Evolutionary conservation across 148 eudicot species (phyloP), one percentile per base, ranked within the genome.

Genomic region (Camellia japonica): DNA sequence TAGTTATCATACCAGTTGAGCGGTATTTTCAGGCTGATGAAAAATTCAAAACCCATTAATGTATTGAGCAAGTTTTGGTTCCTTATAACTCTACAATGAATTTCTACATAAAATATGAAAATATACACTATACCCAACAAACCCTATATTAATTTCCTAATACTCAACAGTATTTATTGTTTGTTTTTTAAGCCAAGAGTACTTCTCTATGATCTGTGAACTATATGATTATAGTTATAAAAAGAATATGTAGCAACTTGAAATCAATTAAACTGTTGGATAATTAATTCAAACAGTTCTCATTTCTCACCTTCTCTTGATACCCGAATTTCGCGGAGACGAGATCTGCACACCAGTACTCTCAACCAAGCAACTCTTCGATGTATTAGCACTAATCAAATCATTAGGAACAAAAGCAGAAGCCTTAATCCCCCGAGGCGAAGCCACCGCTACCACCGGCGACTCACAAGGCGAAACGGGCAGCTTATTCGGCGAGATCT

Each of bases 251-350:
- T 7, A 15, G 1, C 7, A 18, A 30, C 38, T 30, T 60, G 4
- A 60, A 18, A 1, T 60, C 64, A 15, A 15, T 0, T 18, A 15
- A 16, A 18, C 3, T 60, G 19, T 18, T 4, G 15, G 3, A 46
- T 23, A 80, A 12, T 63, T 47, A 55, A 83, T 44, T 44, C 56
- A 76, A 19, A 3, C 30, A 71, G 14, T 16, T 46, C 68, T 82
- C 42, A 75, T 12, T 13, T 43, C 65, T 82, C 80, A 94, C 98
- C 98, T 94, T 83, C 94, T 81, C 82, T 90, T 94, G 76, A 89
- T 85, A 68, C 90, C 92, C 86, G 90, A 83, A 84, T 85, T 90
- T 54, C 86, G 88, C 80, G 92, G 91, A 61, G 94, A 90, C 59
- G 98, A 87, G 90, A 93, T 93, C 93, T 90, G 88, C 55, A 84